Evolutionary conservation across 2,329 filamentous ascomycete genomes (phyloP), one percentile per base, ranked within the genome.

Genomic region (Aspergillus felis): DNA sequence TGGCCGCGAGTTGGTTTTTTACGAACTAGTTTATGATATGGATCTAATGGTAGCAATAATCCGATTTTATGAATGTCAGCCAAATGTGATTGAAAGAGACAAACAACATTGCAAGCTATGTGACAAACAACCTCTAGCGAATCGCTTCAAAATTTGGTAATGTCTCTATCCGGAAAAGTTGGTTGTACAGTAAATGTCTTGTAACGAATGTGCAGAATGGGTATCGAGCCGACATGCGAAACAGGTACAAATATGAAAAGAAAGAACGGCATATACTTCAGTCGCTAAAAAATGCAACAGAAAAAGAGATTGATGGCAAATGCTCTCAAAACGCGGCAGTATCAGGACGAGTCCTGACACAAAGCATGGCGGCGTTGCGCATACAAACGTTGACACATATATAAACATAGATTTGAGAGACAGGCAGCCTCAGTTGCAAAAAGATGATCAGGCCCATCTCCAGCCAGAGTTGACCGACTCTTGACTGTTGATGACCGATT

Each of bases 371-470:
- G 35, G 42, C 32, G 51, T 42, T 12, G 38, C 5, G 14, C 32
- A 38, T 38, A 4, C 32, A 38, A 14, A 38, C 32, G 5, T 38
- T 17, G 32, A 38, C 14, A 38, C 14, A 29, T 25, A 49, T 24
- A 27, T 9, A 35, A 51, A 14, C 44, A 17, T 20, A 41, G 22
- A 38, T 55, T 17, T 12, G 12, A 47, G 1, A 22, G 29, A 17
- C 24, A 53, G 12, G 47, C 5, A 35, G 32, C 32, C 28, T 10
- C 28, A 8, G 8, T 14, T 29, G 50, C 8, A 35, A 14, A n/a
- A 22, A 41, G 28, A 3, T 22, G 27, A 57, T 69, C 54, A 77
- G 53, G 70, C 77, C 74, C 68, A 76, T 52, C 71, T 69, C 74
- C 74, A 76, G n/a, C 71, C 71, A 0, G 68, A 69, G 14, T 67